Evolutionary conservation across 2,329 filamentous ascomycete species (phyloP), one percentile per base, ranked within the genome.

Genomic region (Colletotrichum spinosum): DNA sequence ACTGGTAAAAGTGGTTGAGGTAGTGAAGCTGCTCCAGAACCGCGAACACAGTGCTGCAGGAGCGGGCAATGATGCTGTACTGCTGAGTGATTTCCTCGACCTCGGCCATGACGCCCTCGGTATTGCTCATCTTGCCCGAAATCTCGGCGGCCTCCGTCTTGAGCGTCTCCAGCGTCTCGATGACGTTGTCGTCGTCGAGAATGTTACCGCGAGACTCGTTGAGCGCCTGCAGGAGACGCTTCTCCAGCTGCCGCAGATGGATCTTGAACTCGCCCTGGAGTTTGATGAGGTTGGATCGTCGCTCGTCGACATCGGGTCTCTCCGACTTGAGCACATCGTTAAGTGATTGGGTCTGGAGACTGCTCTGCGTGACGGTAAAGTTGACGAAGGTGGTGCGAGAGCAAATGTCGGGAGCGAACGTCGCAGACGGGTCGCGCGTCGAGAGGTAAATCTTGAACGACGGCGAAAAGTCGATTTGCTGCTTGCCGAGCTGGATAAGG

Each of bases 1-100:
- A 99, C 77, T 98, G 97, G 79, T 99, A 99, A 81, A 98, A 98
- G 83, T 98, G 96, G 78, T 99, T 97, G 77, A 99, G 90, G 75
- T 97, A 97, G 79, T 98, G 95, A 63, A 99, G 87, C 78, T 99
- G 95, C 80, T 99, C 97, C 67, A 99, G 84, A 12, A 99, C 92
- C 38, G 97, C 94, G 77, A 98, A 99, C 46, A 99, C 95, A 60
- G 96, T 94, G 80, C 95, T 97, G 86, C 96, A 99, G 46, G 96
- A 95, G 72, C 90, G 88, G 61, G 96, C 96, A 78, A 99, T 94
- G 69, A 97, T 89, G 75, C 91, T 92, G 85, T 99, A 99, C 78
- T 97, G 92, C 70, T 92, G 88, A 44, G 97, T 99, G 75, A 98
- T 97, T 74, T 91, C 92, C 71, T 99, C 96, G 15, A 99, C 96